A percentile compares a stretch with the other conserved stretches of the same genome.
These are phyloP conservation scores for Poa annua DNA, from an alignment of 176 grass and related monocot species.

Conservation along the genomic window DNA sequence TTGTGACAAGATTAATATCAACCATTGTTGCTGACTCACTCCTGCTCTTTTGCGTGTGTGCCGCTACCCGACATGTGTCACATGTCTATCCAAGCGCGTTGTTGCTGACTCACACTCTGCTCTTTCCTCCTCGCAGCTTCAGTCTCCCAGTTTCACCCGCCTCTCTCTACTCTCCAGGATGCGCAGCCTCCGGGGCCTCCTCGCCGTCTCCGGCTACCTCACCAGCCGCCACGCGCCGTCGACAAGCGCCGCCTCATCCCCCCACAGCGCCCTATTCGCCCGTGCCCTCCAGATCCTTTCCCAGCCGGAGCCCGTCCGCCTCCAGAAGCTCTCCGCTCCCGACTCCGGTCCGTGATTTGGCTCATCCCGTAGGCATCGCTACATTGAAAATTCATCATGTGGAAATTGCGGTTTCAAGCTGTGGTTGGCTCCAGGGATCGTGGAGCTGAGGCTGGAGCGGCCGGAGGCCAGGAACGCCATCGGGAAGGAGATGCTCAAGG, in stretches of 20 bases:
- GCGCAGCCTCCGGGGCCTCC: slow-evolving; percentile 47
- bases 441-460: slow-evolving; percentile 78
- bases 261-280: slow-evolving; percentile 41
- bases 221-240: neutral
- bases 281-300: slow-evolving; percentile 61
- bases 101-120: neutral
- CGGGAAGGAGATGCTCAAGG: slow-evolving; percentile 84
- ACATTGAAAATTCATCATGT: neutral
- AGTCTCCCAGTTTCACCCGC: slow-evolving; percentile 26
- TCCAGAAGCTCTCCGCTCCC: slow-evolving; percentile 66
- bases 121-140: slow-evolving; percentile 8
- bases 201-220: slow-evolving; percentile 47
- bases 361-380: neutral
- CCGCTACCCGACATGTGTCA: too few relatives aligned
- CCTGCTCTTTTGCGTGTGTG: too few relatives aligned
- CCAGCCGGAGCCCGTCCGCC: slow-evolving; percentile 50
- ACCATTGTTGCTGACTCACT: too few relatives aligned
- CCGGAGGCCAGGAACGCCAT: slow-evolving; percentile 91
- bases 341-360: slow-evolving; percentile 58
- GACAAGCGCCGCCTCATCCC: neutral
- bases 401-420: neutral
- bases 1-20: too few relatives aligned
- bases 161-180: slow-evolving; percentile 39
- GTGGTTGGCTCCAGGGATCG: slow-evolving; percentile 56
- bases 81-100: neutral